Evolutionary conservation across 176 grass and related monocot species (phyloP), one percentile per base, ranked within the genome.

Genomic region (Avena sativa): DNA sequence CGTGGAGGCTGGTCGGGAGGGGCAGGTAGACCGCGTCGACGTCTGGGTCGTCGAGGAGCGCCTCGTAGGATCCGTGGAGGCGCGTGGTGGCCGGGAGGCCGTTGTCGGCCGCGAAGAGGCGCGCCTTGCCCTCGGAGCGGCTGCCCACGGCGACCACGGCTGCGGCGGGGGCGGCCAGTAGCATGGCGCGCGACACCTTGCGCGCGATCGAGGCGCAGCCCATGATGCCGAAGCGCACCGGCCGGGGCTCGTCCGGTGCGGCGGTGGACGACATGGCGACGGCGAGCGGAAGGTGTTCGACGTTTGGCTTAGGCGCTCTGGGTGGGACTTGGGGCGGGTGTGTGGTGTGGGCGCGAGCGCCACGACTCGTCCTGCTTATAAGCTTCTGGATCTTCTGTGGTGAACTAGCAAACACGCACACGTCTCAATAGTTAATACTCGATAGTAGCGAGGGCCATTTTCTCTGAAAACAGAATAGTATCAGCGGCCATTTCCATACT

Each of bases 21-120:
- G 93, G 93, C 19, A 95, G 25, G 85, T 97, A 97, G 3, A 97
- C 86, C 25, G 93, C 93, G 60, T 95, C 95, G 6, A 98, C 88
- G 52, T 74, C 78, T 21, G 91, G 89, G 56, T 95, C 91, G 43
- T 85, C 88, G 67, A 98, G 89, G 56, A 98, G 89, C 11, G 87
- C 91, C 62, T 95, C 95, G 88, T 93, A 98, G 78, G 91, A 88
- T 17, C 83, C 83, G 83, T 93, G 89, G 30, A 90, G 80, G 59
- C 90, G 79, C 17, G 81, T 34, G 81, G 5, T 57, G 9, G 71
- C 40, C 4, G 46, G 72, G 60, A 95, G 83, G 21, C 80, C 76
- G 79, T 83, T 98, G 23, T 93, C 88, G 36, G 83, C 84, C 69
- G 88, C 79, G 90, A 98, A 95, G 44, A 62, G 84, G 21, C 74